Conservation (phyloP, 768 basidiomycete genomes). For the Psilocybe subaeruginosa region DNA sequence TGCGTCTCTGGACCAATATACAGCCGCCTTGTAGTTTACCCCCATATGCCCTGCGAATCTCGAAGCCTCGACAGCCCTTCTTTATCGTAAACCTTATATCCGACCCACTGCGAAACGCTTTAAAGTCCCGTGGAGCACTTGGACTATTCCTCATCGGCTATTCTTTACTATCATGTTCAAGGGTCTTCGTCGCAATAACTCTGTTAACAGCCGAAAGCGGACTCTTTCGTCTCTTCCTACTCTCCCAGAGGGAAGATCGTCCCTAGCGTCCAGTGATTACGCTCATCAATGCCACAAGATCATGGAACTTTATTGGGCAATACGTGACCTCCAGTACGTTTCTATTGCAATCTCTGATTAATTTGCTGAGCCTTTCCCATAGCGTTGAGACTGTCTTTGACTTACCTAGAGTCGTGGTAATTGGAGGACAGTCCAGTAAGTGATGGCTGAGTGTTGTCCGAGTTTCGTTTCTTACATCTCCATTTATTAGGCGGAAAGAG, state of each 20-base stretch:
- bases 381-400: constrained; percentile 30
- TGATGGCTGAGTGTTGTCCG: neutral
- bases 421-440: constrained; percentile 59
- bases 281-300: constrained; percentile 8
- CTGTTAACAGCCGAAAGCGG: neutral
- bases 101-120: too few relatives aligned
- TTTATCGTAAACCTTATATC: too few relatives aligned
- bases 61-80: too few relatives aligned
- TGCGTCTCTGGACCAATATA: too few relatives aligned
- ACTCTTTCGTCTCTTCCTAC: neutral
- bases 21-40: too few relatives aligned
- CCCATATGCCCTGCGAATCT: too few relatives aligned
- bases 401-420: constrained; percentile 56
- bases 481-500: constrained; percentile 55
- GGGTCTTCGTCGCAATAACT: neutral
- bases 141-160: too few relatives aligned
- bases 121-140: too few relatives aligned
- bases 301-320: constrained; percentile 8
- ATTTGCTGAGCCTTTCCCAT: neutral
- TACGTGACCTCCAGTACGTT: constrained; percentile 4
- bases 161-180: neutral
- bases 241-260: neutral
- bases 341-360: neutral
- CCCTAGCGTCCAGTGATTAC: constrained; percentile 2
- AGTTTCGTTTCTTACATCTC: neutral